Conservation (phyloP, 2,329 filamentous ascomycete species). For the Cordyceps tenuipes region DNA sequence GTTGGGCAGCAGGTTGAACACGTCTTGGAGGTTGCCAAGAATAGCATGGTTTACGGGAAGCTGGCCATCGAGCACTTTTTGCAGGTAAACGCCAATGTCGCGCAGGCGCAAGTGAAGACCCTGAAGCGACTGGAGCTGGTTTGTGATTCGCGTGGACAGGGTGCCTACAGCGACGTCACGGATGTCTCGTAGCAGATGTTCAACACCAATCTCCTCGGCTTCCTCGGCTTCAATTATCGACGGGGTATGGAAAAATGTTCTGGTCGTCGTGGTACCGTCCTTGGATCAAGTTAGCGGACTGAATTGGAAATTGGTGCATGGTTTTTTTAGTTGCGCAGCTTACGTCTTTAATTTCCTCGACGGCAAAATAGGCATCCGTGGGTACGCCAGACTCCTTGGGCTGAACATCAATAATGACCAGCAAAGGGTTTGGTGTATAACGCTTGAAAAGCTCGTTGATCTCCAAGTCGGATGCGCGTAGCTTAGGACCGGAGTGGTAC, state of each 20-base stretch:
- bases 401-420: slow-evolving; percentile 98
- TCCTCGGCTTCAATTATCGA: slow-evolving; percentile 98
- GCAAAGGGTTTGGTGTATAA: slow-evolving; percentile 91
- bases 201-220: slow-evolving; percentile 96
- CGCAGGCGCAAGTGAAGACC: slow-evolving; percentile 88
- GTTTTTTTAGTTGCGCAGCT: slow-evolving; percentile 24
- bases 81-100: slow-evolving; percentile 90
- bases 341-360: slow-evolving; percentile 99
- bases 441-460: slow-evolving; percentile 99
- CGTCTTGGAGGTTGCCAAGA: slow-evolving; percentile 94
- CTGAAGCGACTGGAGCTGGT: slow-evolving; percentile 94
- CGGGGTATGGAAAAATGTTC: slow-evolving; percentile 97
- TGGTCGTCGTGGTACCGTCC: slow-evolving; percentile 94
- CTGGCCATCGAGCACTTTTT: slow-evolving; percentile 89
- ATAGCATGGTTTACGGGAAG: slow-evolving; percentile 96
- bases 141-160: slow-evolving; percentile 91
- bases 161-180: slow-evolving; percentile 96
- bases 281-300: slow-evolving; percentile 28
- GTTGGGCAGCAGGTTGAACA: slow-evolving; percentile 97
- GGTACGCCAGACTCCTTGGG: slow-evolving; percentile 96
- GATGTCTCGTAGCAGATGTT: slow-evolving; percentile 95
- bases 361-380: slow-evolving; percentile 97
- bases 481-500: slow-evolving; percentile 97
- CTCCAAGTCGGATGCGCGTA: slow-evolving; percentile 91
- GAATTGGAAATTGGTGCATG: neutral